These are phyloP conservation scores for Eucalyptus cloeziana DNA, from an alignment of 345 rosid genomes.

Conservation along the genomic window DNA sequence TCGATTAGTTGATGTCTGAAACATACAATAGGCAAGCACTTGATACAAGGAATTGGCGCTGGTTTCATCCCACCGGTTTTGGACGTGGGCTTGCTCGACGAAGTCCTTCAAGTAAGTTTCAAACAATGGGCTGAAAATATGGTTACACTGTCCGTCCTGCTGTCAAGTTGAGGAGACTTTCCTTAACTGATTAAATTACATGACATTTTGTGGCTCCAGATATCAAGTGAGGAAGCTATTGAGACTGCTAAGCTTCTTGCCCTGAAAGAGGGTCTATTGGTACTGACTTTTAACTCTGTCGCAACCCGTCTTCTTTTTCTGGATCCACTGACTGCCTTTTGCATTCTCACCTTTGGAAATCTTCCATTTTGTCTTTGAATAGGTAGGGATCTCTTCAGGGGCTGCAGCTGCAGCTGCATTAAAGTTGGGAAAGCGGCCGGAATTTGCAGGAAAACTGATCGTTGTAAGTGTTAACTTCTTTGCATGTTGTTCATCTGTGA, in stretches of 20 bases:
- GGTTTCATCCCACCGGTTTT: conserved; percentile 33
- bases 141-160: fast-evolving
- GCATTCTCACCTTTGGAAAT: background rate
- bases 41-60: conserved; percentile 52
- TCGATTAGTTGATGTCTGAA: background rate
- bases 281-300: background rate
- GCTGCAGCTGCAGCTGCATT: conserved; percentile 50
- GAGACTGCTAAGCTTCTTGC: conserved; percentile 37
- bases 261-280: conserved; percentile 44
- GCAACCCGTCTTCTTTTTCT: background rate
- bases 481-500: background rate
- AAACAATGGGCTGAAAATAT: background rate
- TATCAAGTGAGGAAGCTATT: conserved; percentile 40
- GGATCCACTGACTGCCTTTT: background rate
- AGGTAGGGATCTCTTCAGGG: conserved; percentile 58
- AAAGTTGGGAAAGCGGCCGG: conserved; percentile 36
- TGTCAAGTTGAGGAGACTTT: background rate
- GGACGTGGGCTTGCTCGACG: conserved; percentile 31
- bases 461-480: conserved; percentile 15
- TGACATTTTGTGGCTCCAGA: background rate
- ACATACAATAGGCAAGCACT: conserved; percentile 22
- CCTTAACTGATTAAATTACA: background rate
- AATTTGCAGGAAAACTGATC: conserved; percentile 40
- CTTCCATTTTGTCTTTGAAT: background rate
- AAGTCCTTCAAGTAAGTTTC: conserved; percentile 27